These are phyloP conservation scores for Paramecium pentaurelia DNA, from an alignment of 73 alveolate species.

Conservation along the genomic window DNA sequence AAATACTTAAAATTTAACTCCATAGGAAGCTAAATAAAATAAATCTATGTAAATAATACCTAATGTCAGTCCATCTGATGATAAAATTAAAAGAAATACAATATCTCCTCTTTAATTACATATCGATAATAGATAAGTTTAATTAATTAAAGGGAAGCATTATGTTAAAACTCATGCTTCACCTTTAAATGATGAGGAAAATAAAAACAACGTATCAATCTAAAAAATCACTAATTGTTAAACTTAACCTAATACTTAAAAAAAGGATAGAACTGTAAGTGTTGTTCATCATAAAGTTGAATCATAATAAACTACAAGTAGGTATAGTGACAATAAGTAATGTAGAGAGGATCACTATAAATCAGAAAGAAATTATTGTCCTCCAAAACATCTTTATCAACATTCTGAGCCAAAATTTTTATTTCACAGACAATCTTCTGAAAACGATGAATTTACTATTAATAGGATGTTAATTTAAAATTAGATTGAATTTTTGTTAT, in stretches of 20 bases:
- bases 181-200: constrained; percentile 15
- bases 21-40: not conserved
- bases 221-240: not conserved
- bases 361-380: constrained; percentile 1
- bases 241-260: not conserved
- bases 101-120: not conserved
- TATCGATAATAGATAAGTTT: not conserved
- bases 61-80: not conserved
- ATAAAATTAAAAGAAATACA: not conserved
- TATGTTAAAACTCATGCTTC: not conserved
- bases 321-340: constrained; percentile 36
- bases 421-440: constrained; percentile 22
- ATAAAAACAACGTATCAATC: not conserved
- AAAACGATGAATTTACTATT: constrained; percentile 6
- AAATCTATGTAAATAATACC: not conserved
- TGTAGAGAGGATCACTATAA: not conserved
- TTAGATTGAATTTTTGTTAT: not conserved
- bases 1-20: not conserved
- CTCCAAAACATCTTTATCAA: not conserved
- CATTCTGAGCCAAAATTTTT: constrained; percentile 16
- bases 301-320: not conserved
- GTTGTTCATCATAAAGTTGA: constrained; percentile 42
- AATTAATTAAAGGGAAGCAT: not conserved
- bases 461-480: constrained; percentile 1
- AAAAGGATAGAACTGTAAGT: constrained; percentile 43